Evolutionary conservation across 768 basidiomycete species (phyloP).

Genomic region (Gloeophyllum trabeum): DNA sequence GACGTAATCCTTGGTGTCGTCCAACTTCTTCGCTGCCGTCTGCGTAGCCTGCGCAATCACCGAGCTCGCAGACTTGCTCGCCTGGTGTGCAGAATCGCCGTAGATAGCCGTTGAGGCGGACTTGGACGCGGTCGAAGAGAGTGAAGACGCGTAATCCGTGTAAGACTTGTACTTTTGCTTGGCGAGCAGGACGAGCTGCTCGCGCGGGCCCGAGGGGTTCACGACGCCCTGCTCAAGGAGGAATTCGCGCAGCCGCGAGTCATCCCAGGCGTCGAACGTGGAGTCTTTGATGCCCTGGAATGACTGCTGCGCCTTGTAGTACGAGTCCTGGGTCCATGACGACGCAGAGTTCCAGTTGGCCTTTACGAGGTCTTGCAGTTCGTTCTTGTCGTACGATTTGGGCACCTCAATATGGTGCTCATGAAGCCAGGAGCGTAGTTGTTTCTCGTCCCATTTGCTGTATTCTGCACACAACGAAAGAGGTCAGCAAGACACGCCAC

Average conservation of each 20-base stretch:
- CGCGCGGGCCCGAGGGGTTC: conserved; percentile 65
- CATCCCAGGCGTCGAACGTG: conserved; percentile 76
- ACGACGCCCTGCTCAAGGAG: conserved; percentile 83
- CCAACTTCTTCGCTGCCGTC: conserved; percentile 37
- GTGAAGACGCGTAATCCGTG: conserved; percentile 45
- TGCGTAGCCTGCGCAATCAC: conserved; percentile 41
- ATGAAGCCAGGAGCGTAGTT: conserved; percentile 61
- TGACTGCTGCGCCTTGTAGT: conserved; percentile 46
- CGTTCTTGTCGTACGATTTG: conserved; percentile 21
- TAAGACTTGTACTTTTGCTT: conserved; percentile 59
- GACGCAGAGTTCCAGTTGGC: conserved; percentile 42
- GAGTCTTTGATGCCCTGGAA: conserved; percentile 49
- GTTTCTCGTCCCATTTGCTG: conserved; percentile 45
- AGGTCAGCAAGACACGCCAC: conserved; percentile 9
- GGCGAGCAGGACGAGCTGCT: conserved; percentile 71
- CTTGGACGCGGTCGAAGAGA: conserved; percentile 36
- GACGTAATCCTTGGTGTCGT: conserved; percentile 76
- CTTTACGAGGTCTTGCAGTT: conserved; percentile 33
- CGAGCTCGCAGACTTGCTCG: conserved; percentile 16
- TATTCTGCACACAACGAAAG: conserved; percentile 19
- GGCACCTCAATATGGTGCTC: conserved; percentile 49
- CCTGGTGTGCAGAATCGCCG: conserved; percentile 29
- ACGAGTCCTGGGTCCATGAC: conserved; percentile 54
- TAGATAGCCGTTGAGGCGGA: conserved; percentile 40
- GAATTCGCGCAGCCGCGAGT: conserved; percentile 70